Evolutionary conservation across 208 protist genomes (phyloP).

Genomic region (Trypanosoma cruzi): DNA sequence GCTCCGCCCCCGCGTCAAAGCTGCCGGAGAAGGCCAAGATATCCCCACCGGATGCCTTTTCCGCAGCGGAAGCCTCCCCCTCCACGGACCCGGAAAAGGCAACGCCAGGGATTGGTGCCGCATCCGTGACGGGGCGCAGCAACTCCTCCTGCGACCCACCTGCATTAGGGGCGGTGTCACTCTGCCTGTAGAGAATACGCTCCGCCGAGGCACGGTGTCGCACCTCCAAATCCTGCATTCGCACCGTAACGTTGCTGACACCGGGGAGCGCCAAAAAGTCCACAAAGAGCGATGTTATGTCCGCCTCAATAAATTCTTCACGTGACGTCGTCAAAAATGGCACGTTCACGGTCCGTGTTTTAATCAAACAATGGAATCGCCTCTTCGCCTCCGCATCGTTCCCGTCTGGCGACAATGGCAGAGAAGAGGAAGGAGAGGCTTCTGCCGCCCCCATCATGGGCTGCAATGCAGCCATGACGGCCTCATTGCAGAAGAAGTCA

Average conservation of each 20-base stretch:
- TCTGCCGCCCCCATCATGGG: slow-evolving; percentile 13
- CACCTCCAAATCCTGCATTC: slow-evolving; percentile 66
- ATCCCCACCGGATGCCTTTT: not conserved
- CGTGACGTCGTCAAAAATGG: slow-evolving; percentile 69
- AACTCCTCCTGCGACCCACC: not conserved
- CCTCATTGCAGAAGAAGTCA: slow-evolving; percentile 81
- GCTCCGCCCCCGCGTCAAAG: slow-evolving; percentile 44
- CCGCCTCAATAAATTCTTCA: slow-evolving; percentile 65
- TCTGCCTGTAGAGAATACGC: slow-evolving; percentile 53
- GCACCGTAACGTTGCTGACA: slow-evolving; percentile 47
- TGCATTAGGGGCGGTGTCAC: not conserved
- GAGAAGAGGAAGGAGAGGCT: not conserved
- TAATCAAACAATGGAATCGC: slow-evolving; percentile 63
- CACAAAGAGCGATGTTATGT: slow-evolving; percentile 57
- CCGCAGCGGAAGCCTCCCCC: not conserved
- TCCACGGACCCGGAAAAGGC: not conserved
- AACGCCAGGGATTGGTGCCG: not conserved
- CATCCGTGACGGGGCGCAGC: not conserved
- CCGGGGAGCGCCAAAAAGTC: slow-evolving; percentile 52
- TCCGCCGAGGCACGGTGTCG: slow-evolving; percentile 59
- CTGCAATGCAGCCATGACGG: slow-evolving; percentile 45
- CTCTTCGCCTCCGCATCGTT: not conserved
- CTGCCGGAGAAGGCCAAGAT: slow-evolving; percentile 38
- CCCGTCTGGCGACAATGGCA: not conserved
- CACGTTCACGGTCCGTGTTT: slow-evolving; percentile 66